Evolutionary conservation across 768 basidiomycete genomes (phyloP).

Genomic region (Lyophyllum semitale): DNA sequence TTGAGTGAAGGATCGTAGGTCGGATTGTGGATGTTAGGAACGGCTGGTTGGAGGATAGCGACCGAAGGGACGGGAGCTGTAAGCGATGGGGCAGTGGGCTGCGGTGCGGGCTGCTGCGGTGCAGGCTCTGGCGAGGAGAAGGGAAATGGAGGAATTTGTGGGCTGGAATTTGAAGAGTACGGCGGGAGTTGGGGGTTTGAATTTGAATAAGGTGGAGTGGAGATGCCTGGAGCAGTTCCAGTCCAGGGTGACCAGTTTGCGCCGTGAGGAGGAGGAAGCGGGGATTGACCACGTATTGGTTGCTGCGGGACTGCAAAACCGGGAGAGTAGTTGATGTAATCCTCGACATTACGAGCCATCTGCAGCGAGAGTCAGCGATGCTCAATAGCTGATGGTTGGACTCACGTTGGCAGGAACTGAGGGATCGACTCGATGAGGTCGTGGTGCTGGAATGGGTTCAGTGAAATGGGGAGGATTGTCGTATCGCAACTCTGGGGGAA

Average conservation of each 20-base stretch:
- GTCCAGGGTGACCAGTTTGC: constrained; percentile 25
- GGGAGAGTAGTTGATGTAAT: constrained; percentile 32
- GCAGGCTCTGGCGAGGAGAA: constrained; percentile 51
- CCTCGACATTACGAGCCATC: constrained; percentile 69
- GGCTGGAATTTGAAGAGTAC: constrained; percentile 21
- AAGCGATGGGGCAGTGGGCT: constrained; percentile 43
- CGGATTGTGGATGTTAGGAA: constrained; percentile 54
- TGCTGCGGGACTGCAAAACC: constrained; percentile 24
- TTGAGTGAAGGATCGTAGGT: constrained; percentile 59
- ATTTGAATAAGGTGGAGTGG: constrained; percentile 19
- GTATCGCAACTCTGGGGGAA: constrained; percentile 29
- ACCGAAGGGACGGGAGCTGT: constrained; percentile 73
- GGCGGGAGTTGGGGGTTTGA: constrained; percentile 22
- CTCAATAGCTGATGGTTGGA: constrained; percentile 16
- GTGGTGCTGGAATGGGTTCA: constrained; percentile 62
- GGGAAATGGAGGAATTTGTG: constrained; percentile 48
- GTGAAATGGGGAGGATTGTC: constrained; percentile 53
- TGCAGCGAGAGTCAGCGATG: constrained; percentile 25
- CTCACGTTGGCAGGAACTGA: constrained; percentile 63
- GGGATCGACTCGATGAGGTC: constrained; percentile 64
- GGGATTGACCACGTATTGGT: constrained; percentile 21
- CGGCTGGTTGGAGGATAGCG: constrained; percentile 53
- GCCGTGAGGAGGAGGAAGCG: constrained; percentile 25
- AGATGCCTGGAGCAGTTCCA: constrained; percentile 7
- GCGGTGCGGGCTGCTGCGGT: constrained; percentile 41